Conservation (phyloP, 2,329 filamentous ascomycete genomes). For the Chalara sp. region DNA sequence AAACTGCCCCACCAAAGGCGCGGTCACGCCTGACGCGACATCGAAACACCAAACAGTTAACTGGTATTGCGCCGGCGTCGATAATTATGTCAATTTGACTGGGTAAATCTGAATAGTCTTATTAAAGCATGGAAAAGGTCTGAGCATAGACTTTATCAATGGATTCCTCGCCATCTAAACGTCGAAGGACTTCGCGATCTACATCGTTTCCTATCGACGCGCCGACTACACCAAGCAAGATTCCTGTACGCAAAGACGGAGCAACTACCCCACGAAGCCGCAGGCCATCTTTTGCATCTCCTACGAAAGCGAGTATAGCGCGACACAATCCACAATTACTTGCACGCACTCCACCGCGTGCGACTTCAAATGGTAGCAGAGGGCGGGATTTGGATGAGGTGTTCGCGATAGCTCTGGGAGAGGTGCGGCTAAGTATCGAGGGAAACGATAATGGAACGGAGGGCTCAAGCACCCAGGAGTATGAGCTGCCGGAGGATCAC, state of each 20-base stretch:
- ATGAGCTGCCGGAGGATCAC: conserved; percentile 2
- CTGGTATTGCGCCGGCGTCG: neutral
- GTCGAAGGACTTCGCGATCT: conserved; percentile 55
- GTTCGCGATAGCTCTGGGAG: conserved; percentile 18
- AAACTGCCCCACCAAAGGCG: neutral
- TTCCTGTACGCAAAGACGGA: conserved; percentile 18
- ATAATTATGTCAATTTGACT: no score
- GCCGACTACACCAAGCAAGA: conserved; percentile 32
- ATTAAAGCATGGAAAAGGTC: no score
- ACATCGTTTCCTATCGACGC: conserved; percentile 36
- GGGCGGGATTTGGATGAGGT: conserved; percentile 26
- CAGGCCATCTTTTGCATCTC: conserved; percentile 58
- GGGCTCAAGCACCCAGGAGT: conserved; percentile 11
- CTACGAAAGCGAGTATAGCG: conserved; percentile 57
- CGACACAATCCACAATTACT: conserved; percentile 54
- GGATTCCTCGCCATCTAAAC: conserved; percentile 55
- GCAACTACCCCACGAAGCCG: conserved; percentile 24
- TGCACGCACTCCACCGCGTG: conserved; percentile 29
- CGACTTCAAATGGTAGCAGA: conserved; percentile 25
- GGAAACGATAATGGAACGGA: conserved; percentile 3
- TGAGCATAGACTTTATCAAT: conserved; percentile 24
- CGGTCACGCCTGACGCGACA: neutral
- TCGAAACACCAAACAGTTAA: neutral
- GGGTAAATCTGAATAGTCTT: no score
- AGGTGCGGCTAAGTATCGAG: conserved; percentile 3